Percentiles rank a stretch among this genome's conserved stretches.
Evolutionary conservation across 305 asterid species (phyloP).

Genomic region (Solanum hybrid): DNA sequence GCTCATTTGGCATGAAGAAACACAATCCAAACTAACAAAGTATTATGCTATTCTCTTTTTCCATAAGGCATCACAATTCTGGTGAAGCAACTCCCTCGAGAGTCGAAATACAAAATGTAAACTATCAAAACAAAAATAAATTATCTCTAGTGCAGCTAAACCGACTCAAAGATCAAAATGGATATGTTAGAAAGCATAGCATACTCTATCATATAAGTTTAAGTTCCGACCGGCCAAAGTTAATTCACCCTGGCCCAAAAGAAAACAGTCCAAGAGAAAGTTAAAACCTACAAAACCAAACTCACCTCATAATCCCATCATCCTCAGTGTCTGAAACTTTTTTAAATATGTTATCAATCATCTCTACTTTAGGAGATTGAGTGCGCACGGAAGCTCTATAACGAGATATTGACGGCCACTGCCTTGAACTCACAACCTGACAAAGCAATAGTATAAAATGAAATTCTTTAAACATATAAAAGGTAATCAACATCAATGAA

Average conservation of each 20-base stretch:
- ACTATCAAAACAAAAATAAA: background rate
- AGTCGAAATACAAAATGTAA: background rate
- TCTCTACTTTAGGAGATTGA: slow-evolving; percentile 67
- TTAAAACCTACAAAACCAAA: background rate
- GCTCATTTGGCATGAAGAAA: background rate
- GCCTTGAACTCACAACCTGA: slow-evolving; percentile 81
- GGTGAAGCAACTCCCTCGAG: background rate
- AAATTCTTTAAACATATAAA: background rate
- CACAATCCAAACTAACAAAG: background rate
- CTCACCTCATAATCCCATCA: slow-evolving; percentile 70
- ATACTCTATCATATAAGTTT: background rate
- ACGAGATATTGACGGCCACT: slow-evolving; percentile 81
- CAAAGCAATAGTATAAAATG: background rate
- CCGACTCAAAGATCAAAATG: background rate
- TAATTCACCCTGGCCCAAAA: background rate
- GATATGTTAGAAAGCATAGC: background rate
- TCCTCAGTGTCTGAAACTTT: slow-evolving; percentile 55
- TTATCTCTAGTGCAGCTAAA: background rate
- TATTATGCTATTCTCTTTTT: background rate
- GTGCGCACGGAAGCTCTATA: slow-evolving; percentile 79
- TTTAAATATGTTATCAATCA: slow-evolving; percentile 60
- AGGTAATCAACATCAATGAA: background rate
- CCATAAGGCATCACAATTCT: background rate
- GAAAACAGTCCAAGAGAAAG: background rate
- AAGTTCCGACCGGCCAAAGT: background rate